These are phyloP conservation scores for Cystobasidiaceae sp. DNA, from an alignment of 1,284 basidiomycete genomes.

Conservation along the genomic window DNA sequence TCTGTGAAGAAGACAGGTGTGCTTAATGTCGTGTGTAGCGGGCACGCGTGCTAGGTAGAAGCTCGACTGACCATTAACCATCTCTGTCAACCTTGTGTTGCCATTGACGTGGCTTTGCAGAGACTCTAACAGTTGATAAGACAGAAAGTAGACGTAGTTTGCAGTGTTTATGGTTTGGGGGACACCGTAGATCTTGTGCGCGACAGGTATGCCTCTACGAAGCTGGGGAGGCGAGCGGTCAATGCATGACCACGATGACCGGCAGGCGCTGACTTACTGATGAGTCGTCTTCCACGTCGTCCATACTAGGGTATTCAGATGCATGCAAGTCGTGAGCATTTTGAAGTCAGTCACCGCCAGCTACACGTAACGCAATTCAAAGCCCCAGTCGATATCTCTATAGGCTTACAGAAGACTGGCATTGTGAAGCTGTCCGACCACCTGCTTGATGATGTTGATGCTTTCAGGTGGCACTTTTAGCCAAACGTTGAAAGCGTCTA, in stretches of 20 bases:
- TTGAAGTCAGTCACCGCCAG: too few relatives aligned
- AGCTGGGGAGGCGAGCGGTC: slow-evolving; percentile 4
- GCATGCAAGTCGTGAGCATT: background rate
- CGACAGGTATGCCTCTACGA: slow-evolving; percentile 53
- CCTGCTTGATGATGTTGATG: slow-evolving; percentile 65
- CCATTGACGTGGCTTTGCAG: slow-evolving; percentile 48
- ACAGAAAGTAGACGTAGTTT: slow-evolving; percentile 93
- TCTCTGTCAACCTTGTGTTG: slow-evolving; percentile 33
- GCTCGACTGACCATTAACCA: slow-evolving; percentile 42
- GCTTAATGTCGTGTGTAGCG: background rate
- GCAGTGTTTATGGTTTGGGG: slow-evolving; percentile 97
- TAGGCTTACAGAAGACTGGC: slow-evolving; percentile 76
- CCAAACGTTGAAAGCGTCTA: slow-evolving; percentile 93
- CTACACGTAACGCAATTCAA: background rate
- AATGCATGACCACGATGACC: slow-evolving; percentile 64
- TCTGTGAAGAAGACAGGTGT: slow-evolving; percentile 49
- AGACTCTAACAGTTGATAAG: slow-evolving; percentile 68
- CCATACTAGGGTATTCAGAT: slow-evolving; percentile 58
- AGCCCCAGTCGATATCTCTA: too few relatives aligned
- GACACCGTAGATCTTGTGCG: slow-evolving; percentile 91
- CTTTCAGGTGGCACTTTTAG: slow-evolving; percentile 70
- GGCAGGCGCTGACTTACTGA: slow-evolving; percentile 65
- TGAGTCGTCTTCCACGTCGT: slow-evolving; percentile 96
- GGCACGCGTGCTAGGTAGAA: background rate
- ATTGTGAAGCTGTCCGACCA: slow-evolving; percentile 91